These are phyloP conservation scores for Phalaenopsis aphrodite DNA, from an alignment of 106 monocot species.

Conservation along the genomic window DNA sequence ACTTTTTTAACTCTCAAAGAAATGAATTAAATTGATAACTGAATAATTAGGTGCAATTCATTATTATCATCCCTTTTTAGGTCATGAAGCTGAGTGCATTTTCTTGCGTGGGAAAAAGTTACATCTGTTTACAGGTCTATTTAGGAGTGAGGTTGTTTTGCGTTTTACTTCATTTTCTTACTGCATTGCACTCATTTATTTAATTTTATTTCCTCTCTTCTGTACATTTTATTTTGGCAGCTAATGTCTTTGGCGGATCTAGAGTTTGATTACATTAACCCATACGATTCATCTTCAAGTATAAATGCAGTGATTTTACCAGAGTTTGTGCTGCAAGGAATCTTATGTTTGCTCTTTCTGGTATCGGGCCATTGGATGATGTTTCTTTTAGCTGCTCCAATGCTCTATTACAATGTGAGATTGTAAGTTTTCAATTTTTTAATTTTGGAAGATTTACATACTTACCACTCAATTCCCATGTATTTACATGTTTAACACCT, in stretches of 20 bases:
- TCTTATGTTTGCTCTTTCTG: conserved; percentile 52
- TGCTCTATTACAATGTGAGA: conserved; percentile 63
- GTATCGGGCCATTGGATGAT: conserved; percentile 70
- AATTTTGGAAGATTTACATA: no score
- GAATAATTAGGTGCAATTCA: no score
- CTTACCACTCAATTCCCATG: no score
- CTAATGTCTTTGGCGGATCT: conserved; percentile 72
- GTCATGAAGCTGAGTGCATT: no score
- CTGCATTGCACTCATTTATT: neutral
- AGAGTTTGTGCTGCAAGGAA: conserved; percentile 65
- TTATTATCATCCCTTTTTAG: no score
- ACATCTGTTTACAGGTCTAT: neutral
- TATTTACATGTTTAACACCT: no score
- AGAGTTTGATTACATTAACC: conserved; percentile 82
- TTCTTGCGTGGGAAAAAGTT: neutral
- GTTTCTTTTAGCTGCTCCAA: conserved; percentile 52
- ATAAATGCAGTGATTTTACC: conserved; percentile 70
- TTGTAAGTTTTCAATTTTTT: conserved; percentile 37
- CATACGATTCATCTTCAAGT: conserved; percentile 63
- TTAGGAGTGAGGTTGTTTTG: neutral
- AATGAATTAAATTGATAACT: no score
- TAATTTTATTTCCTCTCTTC: neutral
- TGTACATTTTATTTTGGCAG: conserved; percentile 31
- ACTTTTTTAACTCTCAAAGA: no score
- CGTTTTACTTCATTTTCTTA: neutral